Evolutionary conservation across 2,329 filamentous ascomycete genomes (phyloP).

Genomic region (Trichoderma sp.): DNA sequence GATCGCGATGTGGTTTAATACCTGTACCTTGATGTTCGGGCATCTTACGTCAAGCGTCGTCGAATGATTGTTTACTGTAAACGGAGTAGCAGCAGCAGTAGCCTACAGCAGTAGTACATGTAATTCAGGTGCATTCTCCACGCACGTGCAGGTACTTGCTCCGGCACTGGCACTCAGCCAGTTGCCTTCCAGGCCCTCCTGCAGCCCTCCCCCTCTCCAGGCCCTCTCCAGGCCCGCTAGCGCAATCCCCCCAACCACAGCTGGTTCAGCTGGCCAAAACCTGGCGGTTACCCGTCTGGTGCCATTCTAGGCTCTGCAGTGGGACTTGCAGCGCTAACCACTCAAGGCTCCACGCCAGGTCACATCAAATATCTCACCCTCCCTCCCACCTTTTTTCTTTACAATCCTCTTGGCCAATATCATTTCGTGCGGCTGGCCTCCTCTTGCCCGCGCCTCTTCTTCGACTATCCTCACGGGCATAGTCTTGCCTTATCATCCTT

Average conservation of each 20-base stretch:
- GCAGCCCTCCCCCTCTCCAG: not conserved
- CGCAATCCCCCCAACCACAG: slow-evolving; percentile 1
- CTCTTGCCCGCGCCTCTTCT: not conserved
- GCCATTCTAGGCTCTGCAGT: slow-evolving; percentile 9
- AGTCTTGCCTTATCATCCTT: not conserved
- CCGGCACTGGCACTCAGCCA: not conserved
- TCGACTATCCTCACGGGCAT: not conserved
- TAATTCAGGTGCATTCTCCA: not conserved
- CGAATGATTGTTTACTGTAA: not conserved
- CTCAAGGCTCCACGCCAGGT: slow-evolving; percentile 11
- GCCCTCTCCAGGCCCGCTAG: slow-evolving; percentile 5
- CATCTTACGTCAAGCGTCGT: not conserved
- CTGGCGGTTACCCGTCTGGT: not conserved
- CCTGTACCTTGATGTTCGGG: too few species aligned
- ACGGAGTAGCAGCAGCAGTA: not conserved
- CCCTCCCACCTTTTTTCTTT: slow-evolving; percentile 11
- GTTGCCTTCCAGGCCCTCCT: not conserved
- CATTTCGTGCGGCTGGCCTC: not conserved
- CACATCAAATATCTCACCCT: slow-evolving; percentile 16
- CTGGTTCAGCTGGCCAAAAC: slow-evolving; percentile 8
- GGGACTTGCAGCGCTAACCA: slow-evolving; percentile 14
- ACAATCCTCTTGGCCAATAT: not conserved
- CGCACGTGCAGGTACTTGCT: not conserved
- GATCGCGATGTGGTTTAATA: not conserved
- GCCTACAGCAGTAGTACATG: not conserved